A percentile compares a stretch with the other conserved stretches of the same genome.
Evolutionary conservation across 139 green algal genomes (phyloP).

Genomic region (Ettlia oleoabundans): DNA sequence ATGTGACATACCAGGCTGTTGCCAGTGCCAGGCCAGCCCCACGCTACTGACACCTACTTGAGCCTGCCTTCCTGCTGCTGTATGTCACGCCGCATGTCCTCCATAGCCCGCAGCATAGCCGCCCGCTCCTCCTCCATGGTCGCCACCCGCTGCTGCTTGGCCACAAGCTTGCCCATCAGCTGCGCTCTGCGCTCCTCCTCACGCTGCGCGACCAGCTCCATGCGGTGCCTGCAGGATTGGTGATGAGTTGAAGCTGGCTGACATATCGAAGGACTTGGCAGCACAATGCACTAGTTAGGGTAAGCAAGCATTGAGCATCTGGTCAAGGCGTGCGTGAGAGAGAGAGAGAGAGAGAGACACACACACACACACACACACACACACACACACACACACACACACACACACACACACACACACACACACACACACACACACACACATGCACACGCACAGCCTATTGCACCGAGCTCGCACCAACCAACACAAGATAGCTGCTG

Average conservation of each 20-base stretch:
- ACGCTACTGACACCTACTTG: background rate
- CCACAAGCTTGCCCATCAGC: background rate
- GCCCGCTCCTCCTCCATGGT: conserved; percentile 23
- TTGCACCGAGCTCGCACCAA: too few relatives aligned
- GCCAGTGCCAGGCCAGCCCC: background rate
- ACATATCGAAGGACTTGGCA: background rate
- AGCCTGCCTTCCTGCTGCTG: conserved; percentile 1
- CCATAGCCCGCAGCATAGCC: conserved; percentile 13
- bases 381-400: too few relatives aligned
- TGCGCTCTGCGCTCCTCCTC: conserved; percentile 20
- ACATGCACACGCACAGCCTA: too few relatives aligned
- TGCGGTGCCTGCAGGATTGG: conserved; percentile 11
- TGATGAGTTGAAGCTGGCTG: background rate
- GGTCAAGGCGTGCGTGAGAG: too few relatives aligned
- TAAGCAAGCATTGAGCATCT: too few relatives aligned
- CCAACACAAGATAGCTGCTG: background rate
- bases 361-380: too few relatives aligned
- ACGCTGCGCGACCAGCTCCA: conserved; percentile 16
- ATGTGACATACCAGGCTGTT: background rate
- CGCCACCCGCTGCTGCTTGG: conserved; percentile 20
- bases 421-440: too few relatives aligned
- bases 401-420: too few relatives aligned
- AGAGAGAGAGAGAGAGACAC: too few relatives aligned
- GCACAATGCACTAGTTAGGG: too few relatives aligned
- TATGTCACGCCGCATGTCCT: conserved; percentile 3